Evolutionary conservation across 805 yeast species (phyloP), one percentile per base, ranked within the genome.

Genomic region (Schwanniomyces vanrijiae): DNA sequence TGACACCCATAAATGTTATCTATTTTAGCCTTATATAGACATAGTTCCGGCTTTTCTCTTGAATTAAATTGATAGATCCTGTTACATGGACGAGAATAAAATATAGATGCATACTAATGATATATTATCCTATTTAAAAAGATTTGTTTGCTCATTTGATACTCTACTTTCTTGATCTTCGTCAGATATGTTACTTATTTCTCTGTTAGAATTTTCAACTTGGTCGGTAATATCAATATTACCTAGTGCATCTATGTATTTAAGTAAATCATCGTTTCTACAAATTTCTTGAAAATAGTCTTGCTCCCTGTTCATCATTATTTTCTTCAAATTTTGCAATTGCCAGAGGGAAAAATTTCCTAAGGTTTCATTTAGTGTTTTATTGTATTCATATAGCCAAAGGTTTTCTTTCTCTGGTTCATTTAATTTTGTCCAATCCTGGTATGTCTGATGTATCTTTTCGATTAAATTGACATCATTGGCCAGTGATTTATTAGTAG

Each of bases 201-300:
- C 10, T 11, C 14, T 11, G 7, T 29, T 14, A 3, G 34, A 29
- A 3, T 29, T 6, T 13, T 29, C 16, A 11, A 13, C 34, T 4
- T 29, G 6, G 14, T 29, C 4, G 34, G 13, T 29, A 14, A 8
- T 14, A 31, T 31, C 20, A 16, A 20, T 4, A 31, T 16, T 31
- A 16, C 10, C 35, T 7, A 37, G 20, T 5, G 22, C 16, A 37
- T 37, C 25, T 20, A 38, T 38, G 29, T 38, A 38, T 8, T 24
- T 24, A n/a, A 38, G 29, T 37, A 53, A 45, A 26, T 51, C 49
- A 33, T 53, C 56, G 13, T 43, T 37, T n/a, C 37, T 40, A 28
- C 56, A 53, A 16, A 53, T 46, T 19, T 51, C 48, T 25, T 51
- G 48, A 43, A 53, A 53, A 18, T 42, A 41, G 1, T 5, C 31